Evolutionary conservation across 352 stramenopile species (phyloP), one percentile per base, ranked within the genome.

Genomic region (Phytopythium sindhum): DNA sequence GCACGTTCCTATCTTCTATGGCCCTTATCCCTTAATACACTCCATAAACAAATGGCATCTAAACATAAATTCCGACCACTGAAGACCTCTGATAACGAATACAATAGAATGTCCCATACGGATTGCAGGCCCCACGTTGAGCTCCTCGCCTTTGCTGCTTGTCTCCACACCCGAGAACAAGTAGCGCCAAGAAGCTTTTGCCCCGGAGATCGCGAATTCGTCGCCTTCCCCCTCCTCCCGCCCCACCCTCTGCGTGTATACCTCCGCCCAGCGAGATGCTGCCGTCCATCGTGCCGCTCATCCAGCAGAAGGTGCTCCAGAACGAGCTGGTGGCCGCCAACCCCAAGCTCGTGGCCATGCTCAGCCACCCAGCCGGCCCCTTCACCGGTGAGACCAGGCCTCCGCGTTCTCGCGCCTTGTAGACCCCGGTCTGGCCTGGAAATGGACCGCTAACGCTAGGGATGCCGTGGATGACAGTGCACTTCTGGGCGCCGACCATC

Each of bases 401-500:
- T 41, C 24, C 14, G 33, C 5, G 42, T 29, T 35, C n/a, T n/a
- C 31, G 31, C 31, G 3, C 31, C 31, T 3, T 8, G 8, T 8
- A 35, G 31, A 35, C 31, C 3, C 4, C 31, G 31, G 4, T 35
- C 31, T 8, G 8, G 31, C 31, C 31, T 8, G 31, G 31, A 35
- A 35, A 8, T 8, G 31, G 31, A 35, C 4, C 31, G 31, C 31
- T 35, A 35, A 35, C 31, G 31, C 31, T 35, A 8, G 31, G 8
- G 3, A 35, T 35, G 31, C 31, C 31, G 31, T 33, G 11, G 62
- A 14, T 52, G 14, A 58, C 15, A 90, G 84, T 96, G 31, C 86
- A 95, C 80, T 96, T 96, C 68, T 96, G 88, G 86, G 89, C 89
- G 39, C 89, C 89, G 35, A 82, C 77, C 33, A 90, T 95, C 67